A percentile compares a stretch with the other conserved stretches of the same genome.
Conservation (phyloP, 495 filamentous ascomycete species). For the Neurospora pannonica region DNA sequence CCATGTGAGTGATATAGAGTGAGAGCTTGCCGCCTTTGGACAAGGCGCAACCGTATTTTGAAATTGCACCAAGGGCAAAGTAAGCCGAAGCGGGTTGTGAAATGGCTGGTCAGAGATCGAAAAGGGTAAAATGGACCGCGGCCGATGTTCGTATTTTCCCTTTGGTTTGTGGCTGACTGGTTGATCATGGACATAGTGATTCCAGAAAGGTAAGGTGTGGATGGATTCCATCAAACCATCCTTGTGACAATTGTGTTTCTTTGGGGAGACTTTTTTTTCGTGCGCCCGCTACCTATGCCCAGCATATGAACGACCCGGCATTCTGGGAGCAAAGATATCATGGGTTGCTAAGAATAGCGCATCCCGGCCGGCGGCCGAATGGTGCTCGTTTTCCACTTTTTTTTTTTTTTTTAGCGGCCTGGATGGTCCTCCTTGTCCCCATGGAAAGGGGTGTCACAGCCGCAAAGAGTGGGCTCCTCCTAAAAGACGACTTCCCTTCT, state of each 20-base stretch:
- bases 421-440: neutral
- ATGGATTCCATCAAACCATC: neutral
- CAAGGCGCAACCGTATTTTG: neutral
- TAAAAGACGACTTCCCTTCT: neutral
- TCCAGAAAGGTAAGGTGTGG: neutral
- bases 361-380: neutral
- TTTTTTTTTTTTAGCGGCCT: neutral
- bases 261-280: neutral
- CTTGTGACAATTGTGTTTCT: neutral
- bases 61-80: neutral
- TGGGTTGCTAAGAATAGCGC: neutral
- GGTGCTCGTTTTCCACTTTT: neutral
- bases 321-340: neutral
- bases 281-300: too few relatives aligned
- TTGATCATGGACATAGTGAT: neutral
- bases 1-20: neutral
- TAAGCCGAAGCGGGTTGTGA: neutral
- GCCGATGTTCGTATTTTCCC: neutral
- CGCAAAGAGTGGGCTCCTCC: slow-evolving; percentile 10
- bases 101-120: neutral
- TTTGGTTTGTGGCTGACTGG: neutral
- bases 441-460: slow-evolving; percentile 8
- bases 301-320: neutral
- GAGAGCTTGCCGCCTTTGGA: neutral
- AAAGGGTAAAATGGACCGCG: neutral